Evolutionary conservation across 2,329 filamentous ascomycete species (phyloP), one percentile per base, ranked within the genome.

Genomic region (Colletotrichum simmondsii): DNA sequence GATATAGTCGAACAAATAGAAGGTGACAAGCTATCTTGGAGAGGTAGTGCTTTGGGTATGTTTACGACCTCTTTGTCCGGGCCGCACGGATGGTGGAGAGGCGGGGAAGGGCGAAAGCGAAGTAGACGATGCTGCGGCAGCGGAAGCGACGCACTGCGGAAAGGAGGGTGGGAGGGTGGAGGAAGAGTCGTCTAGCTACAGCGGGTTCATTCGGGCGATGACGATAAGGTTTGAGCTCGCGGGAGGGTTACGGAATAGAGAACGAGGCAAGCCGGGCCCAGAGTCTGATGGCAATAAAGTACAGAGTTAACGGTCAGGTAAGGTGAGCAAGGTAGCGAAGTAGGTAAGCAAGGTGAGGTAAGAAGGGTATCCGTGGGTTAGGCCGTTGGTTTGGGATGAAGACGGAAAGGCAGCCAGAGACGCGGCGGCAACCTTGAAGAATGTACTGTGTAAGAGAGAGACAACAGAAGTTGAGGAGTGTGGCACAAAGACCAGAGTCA

Each of bases 171-270:
- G 56, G 19, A 49, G 64, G 42, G 49, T 19, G 46, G 30, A 24
- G 49, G 52, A 49, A 64, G 12, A 26, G 22, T 62, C 22, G 69
- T 62, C 19, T 58, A 59, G 60, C 56, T 72, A 72, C 19, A 72
- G 70, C 56, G 70, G 70, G 68, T 37, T 70, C 70, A 70, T 72
- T 72, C 66, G 66, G 56, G 35, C 70, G 32, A 54, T 46, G 68
- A 60, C 32, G 56, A 72, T 70, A 72, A 72, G 59, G 70, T 72
- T 65, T 22, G 65, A 65, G 54, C 26, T 65, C 28, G 26, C 61
- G 24, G 32, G 14, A 52, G 60, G 54, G 37, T 70, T 35, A 35
- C 65, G 28, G 16, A 42, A n/a, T 24, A 59, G 14, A 28, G 12
- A 28, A 68, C 24, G 30, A 68, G 37, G 69, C 46, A 19, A 52